Base-by-base conservation (phyloP, 371 early-diverging fungal genomes). In the Mucor velutinosus region DNA sequence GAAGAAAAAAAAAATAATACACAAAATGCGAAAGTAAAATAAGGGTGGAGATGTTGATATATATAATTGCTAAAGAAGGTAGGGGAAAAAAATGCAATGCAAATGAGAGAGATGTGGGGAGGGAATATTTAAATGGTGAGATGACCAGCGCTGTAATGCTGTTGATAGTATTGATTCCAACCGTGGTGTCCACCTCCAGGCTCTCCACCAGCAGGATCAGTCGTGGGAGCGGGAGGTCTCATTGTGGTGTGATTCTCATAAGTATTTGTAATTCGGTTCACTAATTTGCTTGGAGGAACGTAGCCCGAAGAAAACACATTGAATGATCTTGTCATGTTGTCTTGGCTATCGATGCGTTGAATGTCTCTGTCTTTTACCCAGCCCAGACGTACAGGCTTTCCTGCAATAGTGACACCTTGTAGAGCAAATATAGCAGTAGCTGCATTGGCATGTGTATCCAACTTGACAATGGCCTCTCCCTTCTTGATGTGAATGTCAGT, bases 371-470 rank as follows among this genome's bases (percentile, higher is more conserved):
- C 94, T 76, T 92, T 92, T 56, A 94, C 95, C 96, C 96, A 95
- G 21, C 93, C 92, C 67, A 92, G 80, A 84, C 86, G 87, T 30
- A 89, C 79, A 33, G 89, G 85, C 53, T 94, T 85, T n/a, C 92
- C 93, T 49, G 90, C 88, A 62, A 96, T 81, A 23, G 64, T 67
- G 39, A 84, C 73, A 7, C 94, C 94, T 74, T 93, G 88, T 35
- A 95, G 81, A 53, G 89, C 82, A 64, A 87, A 86, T 66, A 96
- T 96, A 25, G 96, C 93, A 59, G 86, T 84, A 10, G 96, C 89
- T 12, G 97, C 97, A 77, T 90, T 90, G 59, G 94, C 95, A 72
- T 96, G 97, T 8, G 94, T 85, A 71, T 95, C 95, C 69, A 96
- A 76, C 55, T 66, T 69, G 55, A 95, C 83, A 70, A 94, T 94